Percentiles rank a stretch among this genome's conserved stretches.
Conservation (phyloP, 768 basidiomycete species). For the Hypholoma sublateritium region DNA sequence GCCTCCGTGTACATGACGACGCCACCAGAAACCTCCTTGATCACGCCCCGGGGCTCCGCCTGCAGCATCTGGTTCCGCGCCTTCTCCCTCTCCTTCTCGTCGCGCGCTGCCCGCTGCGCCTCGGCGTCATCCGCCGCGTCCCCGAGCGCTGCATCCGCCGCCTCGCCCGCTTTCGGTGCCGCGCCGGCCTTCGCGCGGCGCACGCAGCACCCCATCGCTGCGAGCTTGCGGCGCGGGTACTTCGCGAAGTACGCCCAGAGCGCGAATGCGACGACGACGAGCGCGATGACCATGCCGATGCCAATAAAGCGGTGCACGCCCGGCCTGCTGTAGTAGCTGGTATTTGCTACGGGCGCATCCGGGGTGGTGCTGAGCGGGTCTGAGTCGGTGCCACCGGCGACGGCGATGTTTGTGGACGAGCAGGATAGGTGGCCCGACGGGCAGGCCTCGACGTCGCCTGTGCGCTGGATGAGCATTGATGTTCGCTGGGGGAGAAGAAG, state of each 20-base stretch:
- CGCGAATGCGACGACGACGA: constrained; percentile 32
- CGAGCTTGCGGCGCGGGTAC: constrained; percentile 31
- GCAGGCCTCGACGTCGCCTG: constrained; percentile 22
- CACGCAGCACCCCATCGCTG: constrained; percentile 13
- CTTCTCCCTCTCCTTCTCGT: constrained; percentile 18
- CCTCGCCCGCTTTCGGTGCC: neutral
- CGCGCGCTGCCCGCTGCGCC: constrained; percentile 3
- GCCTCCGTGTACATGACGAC: constrained; percentile 25
- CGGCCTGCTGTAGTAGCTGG: constrained; percentile 16
- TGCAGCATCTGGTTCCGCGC: constrained; percentile 19
- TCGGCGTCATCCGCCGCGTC: constrained; percentile 1
- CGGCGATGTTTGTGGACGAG: constrained; percentile 17
- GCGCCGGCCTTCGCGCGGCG: neutral
- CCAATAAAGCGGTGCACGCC: constrained; percentile 47
- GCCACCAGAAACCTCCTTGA: constrained; percentile 27
- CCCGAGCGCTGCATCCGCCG: neutral
- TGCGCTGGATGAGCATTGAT: constrained; percentile 31
- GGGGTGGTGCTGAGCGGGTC: neutral
- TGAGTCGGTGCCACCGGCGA: constrained; percentile 10
- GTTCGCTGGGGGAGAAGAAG: neutral
- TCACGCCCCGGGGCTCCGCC: constrained; percentile 20
- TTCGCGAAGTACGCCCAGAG: constrained; percentile 36
- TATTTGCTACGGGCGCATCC: constrained; percentile 8
- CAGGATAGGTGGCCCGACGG: constrained; percentile 19
- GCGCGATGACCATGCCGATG: constrained; percentile 37